Base-by-base conservation (phyloP, 1,284 basidiomycete species). In the Erythrobasidium hasegawianum region DNA sequence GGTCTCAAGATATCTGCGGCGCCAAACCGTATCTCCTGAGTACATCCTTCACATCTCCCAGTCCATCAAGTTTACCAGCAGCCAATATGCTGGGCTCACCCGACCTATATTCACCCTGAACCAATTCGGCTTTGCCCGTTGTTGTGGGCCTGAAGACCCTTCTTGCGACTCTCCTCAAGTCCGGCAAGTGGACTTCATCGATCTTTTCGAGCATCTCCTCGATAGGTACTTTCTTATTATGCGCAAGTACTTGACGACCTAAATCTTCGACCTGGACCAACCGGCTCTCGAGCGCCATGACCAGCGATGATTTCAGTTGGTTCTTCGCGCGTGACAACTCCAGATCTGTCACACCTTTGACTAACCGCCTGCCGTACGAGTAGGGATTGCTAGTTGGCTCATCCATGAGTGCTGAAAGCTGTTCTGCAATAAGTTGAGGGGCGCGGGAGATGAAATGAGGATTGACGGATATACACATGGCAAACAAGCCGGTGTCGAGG, bases 221-320 rank as follows among this genome's bases (percentile, higher is more conserved):
- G 24, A 95, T 83, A 2, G 88, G 85, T 50, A 97, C 84, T 77
- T 90, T 93, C 73, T 88, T 86, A 64, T 87, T 85, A 75, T 96
- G 91, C n/a, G 95, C 89, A 72, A 97, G 85, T 45, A 95, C 84
- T 85, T 96, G 80, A 20, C 78, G 75, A 16, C 81, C 81, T 24
- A 82, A 75, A 69, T 83, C 81, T 57, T 78, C 77, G 33, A 77
- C 76, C 74, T 92, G 90, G 1, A 97, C 86, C 24, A 90, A 81
- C 41, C 90, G 81, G 74, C 90, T 93, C 81, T 98, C 95, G 50
- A 97, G 80, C 3, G 92, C 90, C 95, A 97, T 97, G 79, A 95
- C 89, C 71, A 98, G 79, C 68, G 87, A 89, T 52, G 87, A 89
- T 80, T 94, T 94, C 69, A 98, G 84, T 81, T 97, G 95, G 76